Base-by-base conservation (phyloP, 2,329 filamentous ascomycete species). In the Fusarium sp. region DNA sequence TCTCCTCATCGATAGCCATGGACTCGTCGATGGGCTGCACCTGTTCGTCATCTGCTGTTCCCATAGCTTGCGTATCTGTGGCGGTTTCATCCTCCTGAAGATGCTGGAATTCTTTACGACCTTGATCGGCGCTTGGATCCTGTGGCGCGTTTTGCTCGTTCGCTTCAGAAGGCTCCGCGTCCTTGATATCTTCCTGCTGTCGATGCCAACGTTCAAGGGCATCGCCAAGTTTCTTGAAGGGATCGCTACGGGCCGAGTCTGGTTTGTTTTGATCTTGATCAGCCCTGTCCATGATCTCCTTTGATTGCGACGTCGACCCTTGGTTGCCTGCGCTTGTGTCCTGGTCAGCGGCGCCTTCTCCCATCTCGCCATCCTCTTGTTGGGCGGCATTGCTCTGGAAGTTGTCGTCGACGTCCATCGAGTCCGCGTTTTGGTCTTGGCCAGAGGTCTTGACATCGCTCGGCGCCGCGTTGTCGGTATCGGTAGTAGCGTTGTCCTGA, bases 141-240 rank as follows among this genome's bases (percentile, higher is more conserved):
- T 89, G 81, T 39, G 86, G 81, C 51, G 87, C 81, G 4, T 75
- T 68, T 45, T 72, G 63, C 16, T 74, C 70, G 16, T 71, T 66
- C 18, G 73, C 71, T 14, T 81, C 77, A 56, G 88, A 83, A 3
- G 86, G 81, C 19, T 77, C 74, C 7, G 80, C 77, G 61, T 91
- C 86, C 77, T 87, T 83, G 73, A 99, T 98, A 66, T 97, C 91
- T 48, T 88, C 89, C 75, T 97, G 93, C 76, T 94, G 93, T 62
- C 93, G 89, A 79, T 98, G 94, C 93, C 94, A 99, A 73, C 91
- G 89, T 78, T 98, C 94, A 31, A 99, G 85, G 8, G 93, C 91
- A 81, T 99, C 94, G 23, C 96, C 96, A 30, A 99, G 88, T 76
- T 97, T 97, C 82, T 96, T 96, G 85, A 98, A 97, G 2, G 94